Percentiles rank a stretch among this genome's conserved stretches.
These are phyloP conservation scores for Coemansia sp. DNA, from an alignment of 192 early-diverging fungal genomes.

Conservation along the genomic window DNA sequence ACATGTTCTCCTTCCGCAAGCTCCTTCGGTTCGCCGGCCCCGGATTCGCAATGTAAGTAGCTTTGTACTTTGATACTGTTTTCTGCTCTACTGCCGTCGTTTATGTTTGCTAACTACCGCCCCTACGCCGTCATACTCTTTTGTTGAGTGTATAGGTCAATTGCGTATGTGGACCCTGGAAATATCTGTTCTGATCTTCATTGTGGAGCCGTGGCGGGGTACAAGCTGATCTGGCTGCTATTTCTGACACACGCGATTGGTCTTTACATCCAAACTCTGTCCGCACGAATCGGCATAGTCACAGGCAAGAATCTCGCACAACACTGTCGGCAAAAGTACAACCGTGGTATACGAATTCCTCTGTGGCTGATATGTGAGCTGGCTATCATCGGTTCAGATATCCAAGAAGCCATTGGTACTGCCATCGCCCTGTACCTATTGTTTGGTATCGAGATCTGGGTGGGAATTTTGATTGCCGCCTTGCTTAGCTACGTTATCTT, in stretches of 20 bases:
- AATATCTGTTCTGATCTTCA: conserved; percentile 76
- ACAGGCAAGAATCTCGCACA: conserved; percentile 70
- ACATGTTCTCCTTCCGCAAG: conserved; percentile 64
- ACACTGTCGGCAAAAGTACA: conserved; percentile 54
- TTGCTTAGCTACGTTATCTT: conserved; percentile 82
- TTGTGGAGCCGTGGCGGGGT: conserved; percentile 68
- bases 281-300: conserved; percentile 67
- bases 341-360: conserved; percentile 37
- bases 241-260: conserved; percentile 68
- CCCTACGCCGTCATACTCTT: not conserved
- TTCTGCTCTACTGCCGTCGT: not conserved
- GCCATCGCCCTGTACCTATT: conserved; percentile 86
- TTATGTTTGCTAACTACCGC: conserved; percentile 1
- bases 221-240: conserved; percentile 69
- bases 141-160: conserved; percentile 41
- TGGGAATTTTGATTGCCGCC: conserved; percentile 78
- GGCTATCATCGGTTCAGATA: conserved; percentile 74
- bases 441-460: conserved; percentile 68
- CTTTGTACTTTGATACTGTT: not conserved
- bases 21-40: conserved; percentile 69
- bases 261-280: conserved; percentile 65
- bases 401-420: conserved; percentile 87
- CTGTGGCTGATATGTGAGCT: conserved; percentile 68
- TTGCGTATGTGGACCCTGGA: conserved; percentile 74
- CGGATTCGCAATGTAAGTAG: conserved; percentile 59